Percentiles rank a stretch among this genome's conserved stretches.
These are phyloP conservation scores for Solanum corneliomulleri DNA, from an alignment of 257 asterid genomes.

Conservation along the genomic window DNA sequence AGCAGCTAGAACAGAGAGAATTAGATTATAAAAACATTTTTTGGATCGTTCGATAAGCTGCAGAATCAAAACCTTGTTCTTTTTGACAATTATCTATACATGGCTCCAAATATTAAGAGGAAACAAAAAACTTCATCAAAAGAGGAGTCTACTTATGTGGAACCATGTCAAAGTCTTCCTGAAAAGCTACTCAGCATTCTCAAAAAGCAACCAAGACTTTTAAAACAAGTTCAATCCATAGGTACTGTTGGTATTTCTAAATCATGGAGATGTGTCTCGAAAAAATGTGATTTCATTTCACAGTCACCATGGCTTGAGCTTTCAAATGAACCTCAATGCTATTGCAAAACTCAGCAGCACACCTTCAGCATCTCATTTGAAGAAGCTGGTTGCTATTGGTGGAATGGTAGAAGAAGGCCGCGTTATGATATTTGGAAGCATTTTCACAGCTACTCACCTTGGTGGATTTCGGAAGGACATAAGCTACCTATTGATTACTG, in stretches of 20 bases:
- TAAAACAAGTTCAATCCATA: not conserved
- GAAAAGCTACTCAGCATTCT: not conserved
- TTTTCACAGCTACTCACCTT: not conserved
- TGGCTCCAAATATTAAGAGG: not conserved
- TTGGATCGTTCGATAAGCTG: not conserved
- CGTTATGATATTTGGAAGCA: not conserved
- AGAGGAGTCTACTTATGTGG: not conserved
- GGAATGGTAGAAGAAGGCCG: not conserved
- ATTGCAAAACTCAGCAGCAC: not conserved
- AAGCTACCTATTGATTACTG: not conserved
- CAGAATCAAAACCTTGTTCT: not conserved
- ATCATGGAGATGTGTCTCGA: not conserved
- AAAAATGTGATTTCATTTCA: not conserved
- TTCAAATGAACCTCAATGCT: not conserved
- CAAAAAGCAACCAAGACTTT: not conserved
- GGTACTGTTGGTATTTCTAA: not conserved
- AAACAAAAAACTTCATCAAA: not conserved
- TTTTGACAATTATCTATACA: not conserved
- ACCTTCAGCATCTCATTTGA: not conserved
- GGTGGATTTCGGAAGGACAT: not conserved
- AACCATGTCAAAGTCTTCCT: not conserved
- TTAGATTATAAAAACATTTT: not conserved
- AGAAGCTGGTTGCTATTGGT: not conserved
- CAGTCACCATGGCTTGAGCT: conserved; percentile 11
- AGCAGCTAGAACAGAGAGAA: not conserved